Conservation (phyloP, 2,329 filamentous ascomycete genomes). For the Microsporum audouinii region DNA sequence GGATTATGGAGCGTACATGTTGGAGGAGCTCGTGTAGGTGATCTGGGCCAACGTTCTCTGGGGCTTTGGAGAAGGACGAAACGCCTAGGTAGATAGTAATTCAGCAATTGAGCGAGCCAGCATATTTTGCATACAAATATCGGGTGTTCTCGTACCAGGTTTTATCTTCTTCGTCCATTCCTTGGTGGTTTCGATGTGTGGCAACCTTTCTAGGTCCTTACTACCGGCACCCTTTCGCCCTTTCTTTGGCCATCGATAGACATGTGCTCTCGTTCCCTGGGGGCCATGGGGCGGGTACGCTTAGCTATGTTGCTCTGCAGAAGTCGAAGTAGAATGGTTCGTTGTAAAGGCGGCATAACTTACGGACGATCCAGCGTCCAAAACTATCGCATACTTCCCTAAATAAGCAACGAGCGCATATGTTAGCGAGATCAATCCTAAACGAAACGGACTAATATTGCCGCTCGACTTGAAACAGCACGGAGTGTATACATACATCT, state of each 20-base stretch:
- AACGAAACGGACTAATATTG: not conserved
- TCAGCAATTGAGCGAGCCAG: not conserved
- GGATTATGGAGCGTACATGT: conserved; percentile 70
- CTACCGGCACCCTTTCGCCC: conserved; percentile 51
- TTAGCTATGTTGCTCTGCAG: conserved; percentile 9
- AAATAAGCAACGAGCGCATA: conserved; percentile 11
- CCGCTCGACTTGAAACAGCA: not conserved
- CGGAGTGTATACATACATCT: conserved; percentile 25
- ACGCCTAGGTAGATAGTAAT: conserved; percentile 41
- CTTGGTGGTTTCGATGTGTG: conserved; percentile 70
- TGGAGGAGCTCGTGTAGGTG: conserved; percentile 70
- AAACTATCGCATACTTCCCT: conserved; percentile 78
- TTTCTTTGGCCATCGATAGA: conserved; percentile 76
- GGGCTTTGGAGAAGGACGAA: conserved; percentile 73
- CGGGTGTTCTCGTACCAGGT: conserved; percentile 47
- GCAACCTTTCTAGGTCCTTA: conserved; percentile 56
- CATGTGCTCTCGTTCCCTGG: conserved; percentile 75
- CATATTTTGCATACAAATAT: not conserved
- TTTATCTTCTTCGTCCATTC: conserved; percentile 89
- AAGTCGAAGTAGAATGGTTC: not conserved
- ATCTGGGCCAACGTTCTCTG: conserved; percentile 64
- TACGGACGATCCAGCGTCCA: conserved; percentile 91
- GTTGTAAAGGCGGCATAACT: conserved; percentile 17
- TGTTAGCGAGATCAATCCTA: conserved; percentile 13
- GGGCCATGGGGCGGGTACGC: conserved; percentile 14